These are phyloP conservation scores for Trifolium subterraneum DNA, from an alignment of 306 rosid species.

Conservation along the genomic window DNA sequence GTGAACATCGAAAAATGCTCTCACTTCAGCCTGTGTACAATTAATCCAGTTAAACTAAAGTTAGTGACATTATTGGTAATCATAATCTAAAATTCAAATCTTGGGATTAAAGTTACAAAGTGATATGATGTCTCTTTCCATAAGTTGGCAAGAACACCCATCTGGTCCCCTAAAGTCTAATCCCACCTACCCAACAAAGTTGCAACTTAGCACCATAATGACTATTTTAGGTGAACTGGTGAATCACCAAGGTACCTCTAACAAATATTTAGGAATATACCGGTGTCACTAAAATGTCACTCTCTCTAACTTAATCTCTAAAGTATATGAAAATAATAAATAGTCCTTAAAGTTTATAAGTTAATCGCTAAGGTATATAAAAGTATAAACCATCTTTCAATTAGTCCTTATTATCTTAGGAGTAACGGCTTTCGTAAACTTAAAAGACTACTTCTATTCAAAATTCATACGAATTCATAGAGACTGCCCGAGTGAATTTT, in stretches of 20 bases:
- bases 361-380: too few relatives aligned
- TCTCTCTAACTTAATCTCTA: neutral
- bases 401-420: too few relatives aligned
- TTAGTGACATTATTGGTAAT: conserved; percentile 35
- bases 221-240: neutral
- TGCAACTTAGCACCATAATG: conserved; percentile 24
- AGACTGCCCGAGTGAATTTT: neutral
- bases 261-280: neutral
- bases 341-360: too few relatives aligned
- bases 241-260: neutral
- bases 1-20: conserved; percentile 96
- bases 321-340: neutral
- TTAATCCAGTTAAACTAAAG: conserved; percentile 23
- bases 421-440: too few relatives aligned
- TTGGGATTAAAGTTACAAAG: neutral
- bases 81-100: conserved; percentile 20
- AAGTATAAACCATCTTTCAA: too few relatives aligned
- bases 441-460: too few relatives aligned
- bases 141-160: conserved; percentile 35
- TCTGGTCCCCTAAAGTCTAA: conserved; percentile 29
- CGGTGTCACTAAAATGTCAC: neutral
- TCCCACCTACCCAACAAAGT: conserved; percentile 47
- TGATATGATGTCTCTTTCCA: conserved; percentile 20
- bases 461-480: neutral
- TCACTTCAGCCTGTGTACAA: conserved; percentile 77